phyloP scores from a whole-genome alignment of 2,329 filamentous ascomycete species.

The Coniella vitis region DNA sequence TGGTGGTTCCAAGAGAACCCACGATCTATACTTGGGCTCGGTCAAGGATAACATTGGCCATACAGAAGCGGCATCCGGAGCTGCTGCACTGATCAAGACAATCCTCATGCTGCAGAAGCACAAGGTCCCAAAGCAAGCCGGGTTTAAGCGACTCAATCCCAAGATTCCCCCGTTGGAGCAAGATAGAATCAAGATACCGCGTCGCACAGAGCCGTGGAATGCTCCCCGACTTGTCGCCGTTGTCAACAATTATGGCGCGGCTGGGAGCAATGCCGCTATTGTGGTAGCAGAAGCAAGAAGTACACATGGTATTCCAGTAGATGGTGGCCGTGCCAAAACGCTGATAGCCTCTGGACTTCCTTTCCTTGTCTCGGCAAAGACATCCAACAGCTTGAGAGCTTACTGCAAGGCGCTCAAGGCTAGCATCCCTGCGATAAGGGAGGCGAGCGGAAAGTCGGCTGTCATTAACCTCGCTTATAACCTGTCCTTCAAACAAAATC shows the following conservation, averaged over 20 bases:
- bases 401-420: constrained; percentile 2
- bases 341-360: background rate
- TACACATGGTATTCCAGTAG: too few species aligned
- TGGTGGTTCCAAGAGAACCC: background rate
- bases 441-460: background rate
- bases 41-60: constrained; percentile 20
- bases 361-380: constrained; percentile 16
- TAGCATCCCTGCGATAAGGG: background rate
- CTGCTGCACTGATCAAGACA: constrained; percentile 26
- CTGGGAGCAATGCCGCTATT: constrained; percentile 28
- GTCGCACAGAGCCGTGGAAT: constrained; percentile 22
- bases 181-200: constrained; percentile 18
- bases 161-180: constrained; percentile 19
- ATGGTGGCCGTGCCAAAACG: background rate
- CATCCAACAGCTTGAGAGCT: constrained; percentile 9
- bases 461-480: background rate
- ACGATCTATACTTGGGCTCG: background rate
- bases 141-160: constrained; percentile 23
- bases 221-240: constrained; percentile 19
- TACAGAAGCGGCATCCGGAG: constrained; percentile 25
- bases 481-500: background rate
- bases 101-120: constrained; percentile 26
- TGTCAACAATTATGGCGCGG: constrained; percentile 31
- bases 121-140: constrained; percentile 21
- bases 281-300: constrained; percentile 4